Conservation (phyloP, 1,284 basidiomycete genomes). For the Pascua sp. region DNA sequence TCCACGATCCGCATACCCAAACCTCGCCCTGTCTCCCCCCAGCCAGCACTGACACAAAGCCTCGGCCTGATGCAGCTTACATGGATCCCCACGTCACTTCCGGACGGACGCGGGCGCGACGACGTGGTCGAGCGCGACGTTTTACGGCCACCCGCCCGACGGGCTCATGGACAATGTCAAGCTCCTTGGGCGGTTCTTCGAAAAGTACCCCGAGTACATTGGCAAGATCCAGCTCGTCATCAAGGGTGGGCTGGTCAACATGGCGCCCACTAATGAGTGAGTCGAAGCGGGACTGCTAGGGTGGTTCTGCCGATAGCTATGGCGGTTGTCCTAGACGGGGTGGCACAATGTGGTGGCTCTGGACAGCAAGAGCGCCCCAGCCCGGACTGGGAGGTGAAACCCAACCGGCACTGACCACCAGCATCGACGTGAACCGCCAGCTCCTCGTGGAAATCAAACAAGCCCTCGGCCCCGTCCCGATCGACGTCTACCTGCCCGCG, state of each 20-base stretch:
- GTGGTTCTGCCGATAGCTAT: no score
- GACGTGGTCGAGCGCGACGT: slow-evolving; percentile 48
- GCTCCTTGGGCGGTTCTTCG: slow-evolving; percentile 45
- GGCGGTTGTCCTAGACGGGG: no score
- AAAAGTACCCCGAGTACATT: slow-evolving; percentile 56
- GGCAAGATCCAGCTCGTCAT: slow-evolving; percentile 55
- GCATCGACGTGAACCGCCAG: slow-evolving; percentile 50
- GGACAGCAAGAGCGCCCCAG: no score
- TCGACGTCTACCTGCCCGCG: slow-evolving; percentile 52
- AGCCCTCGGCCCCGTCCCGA: slow-evolving; percentile 51
- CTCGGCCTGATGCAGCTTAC: slow-evolving; percentile 60
- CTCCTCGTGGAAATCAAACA: slow-evolving; percentile 50
- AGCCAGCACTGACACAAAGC: slow-evolving; percentile 7
- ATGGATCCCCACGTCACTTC: slow-evolving; percentile 50
- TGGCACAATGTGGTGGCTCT: no score
- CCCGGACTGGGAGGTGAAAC: not conserved
- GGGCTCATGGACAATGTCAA: slow-evolving; percentile 37
- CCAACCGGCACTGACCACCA: slow-evolving; percentile 23
- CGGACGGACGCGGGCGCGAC: slow-evolving; percentile 59
- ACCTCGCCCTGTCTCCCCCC: no score
- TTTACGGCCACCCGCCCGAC: slow-evolving; percentile 40
- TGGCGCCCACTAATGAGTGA: slow-evolving; percentile 16
- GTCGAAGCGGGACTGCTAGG: no score
- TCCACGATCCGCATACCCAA: no score
- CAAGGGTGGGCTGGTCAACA: slow-evolving; percentile 51